Percentiles rank a stretch among this genome's conserved stretches.
Conservation (phyloP, 805 yeast genomes). For the Saturnispora besseyi region DNA sequence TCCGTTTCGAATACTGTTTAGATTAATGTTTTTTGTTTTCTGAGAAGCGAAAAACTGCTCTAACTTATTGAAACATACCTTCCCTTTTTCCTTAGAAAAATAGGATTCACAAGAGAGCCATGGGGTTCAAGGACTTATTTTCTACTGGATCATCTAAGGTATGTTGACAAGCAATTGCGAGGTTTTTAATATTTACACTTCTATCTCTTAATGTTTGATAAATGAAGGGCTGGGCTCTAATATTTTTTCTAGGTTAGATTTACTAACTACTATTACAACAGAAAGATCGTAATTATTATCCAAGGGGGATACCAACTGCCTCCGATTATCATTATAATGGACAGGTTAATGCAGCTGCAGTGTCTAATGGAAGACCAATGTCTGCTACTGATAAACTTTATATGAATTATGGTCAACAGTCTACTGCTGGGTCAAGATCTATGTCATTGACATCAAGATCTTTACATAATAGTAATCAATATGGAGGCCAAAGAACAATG, state of each 20-base stretch:
- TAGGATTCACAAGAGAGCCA: not conserved
- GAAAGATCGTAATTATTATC: constrained; percentile 3
- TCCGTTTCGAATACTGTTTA: not conserved
- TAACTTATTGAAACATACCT: not conserved
- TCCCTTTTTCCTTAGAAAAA: not conserved
- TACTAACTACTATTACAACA: not conserved
- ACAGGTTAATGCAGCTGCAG: not conserved
- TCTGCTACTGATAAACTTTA: constrained; percentile 8
- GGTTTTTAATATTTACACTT: not conserved
- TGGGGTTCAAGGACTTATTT: constrained; percentile 22
- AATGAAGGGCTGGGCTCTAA: not conserved
- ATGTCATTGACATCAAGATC: constrained; percentile 28
- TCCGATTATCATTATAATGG: constrained; percentile 3
- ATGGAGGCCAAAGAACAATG: constrained; percentile 13
- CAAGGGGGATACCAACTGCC: constrained; percentile 8
- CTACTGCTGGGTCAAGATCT: constrained; percentile 15
- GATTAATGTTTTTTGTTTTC: not conserved
- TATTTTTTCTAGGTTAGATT: not conserved
- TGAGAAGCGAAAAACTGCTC: not conserved
- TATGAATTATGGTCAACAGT: not conserved
- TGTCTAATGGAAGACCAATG: constrained; percentile 1
- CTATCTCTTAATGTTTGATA: not conserved
- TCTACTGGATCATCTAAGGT: constrained; percentile 23
- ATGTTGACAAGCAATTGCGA: constrained; percentile 6
- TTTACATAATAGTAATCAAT: constrained; percentile 14